phyloP scores from a whole-genome alignment of 257 asterid genomes.

The Nicotiana knightiana region DNA sequence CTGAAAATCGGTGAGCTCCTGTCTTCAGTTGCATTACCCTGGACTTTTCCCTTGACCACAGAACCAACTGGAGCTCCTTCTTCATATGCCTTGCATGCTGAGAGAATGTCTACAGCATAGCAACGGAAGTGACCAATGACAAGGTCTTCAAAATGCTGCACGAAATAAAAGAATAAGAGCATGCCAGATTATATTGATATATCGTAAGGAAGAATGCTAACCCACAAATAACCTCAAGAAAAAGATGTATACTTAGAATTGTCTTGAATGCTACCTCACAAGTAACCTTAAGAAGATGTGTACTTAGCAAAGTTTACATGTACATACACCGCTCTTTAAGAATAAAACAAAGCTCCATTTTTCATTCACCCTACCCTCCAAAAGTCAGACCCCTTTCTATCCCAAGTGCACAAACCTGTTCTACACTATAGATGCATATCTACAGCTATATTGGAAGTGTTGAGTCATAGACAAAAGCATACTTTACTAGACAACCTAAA shows the following conservation, averaged over 20 bases:
- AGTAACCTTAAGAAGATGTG: background rate
- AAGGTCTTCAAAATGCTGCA: constrained; percentile 48
- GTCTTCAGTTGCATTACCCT: constrained; percentile 8
- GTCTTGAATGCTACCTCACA: background rate
- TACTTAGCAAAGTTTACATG: background rate
- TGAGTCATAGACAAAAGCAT: too few relatives aligned
- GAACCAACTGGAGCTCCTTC: constrained; percentile 47
- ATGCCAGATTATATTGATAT: background rate
- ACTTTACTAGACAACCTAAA: too few relatives aligned
- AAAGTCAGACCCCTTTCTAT: too few relatives aligned
- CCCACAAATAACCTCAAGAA: background rate
- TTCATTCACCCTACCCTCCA: too few relatives aligned
- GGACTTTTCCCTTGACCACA: constrained; percentile 27
- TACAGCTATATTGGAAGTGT: too few relatives aligned
- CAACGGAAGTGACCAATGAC: constrained; percentile 42
- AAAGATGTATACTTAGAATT: background rate
- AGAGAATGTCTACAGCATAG: constrained; percentile 33
- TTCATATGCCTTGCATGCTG: constrained; percentile 41
- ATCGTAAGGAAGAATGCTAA: background rate
- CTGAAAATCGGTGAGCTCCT: constrained; percentile 16
- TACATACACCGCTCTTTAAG: too few relatives aligned
- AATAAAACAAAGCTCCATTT: too few relatives aligned
- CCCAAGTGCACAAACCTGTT: too few relatives aligned
- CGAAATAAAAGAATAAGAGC: background rate
- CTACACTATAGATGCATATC: too few relatives aligned